Evolutionary conservation across 768 basidiomycete species (phyloP), one percentile per base, ranked within the genome.

Genomic region (Rhodotorula diobovata): DNA sequence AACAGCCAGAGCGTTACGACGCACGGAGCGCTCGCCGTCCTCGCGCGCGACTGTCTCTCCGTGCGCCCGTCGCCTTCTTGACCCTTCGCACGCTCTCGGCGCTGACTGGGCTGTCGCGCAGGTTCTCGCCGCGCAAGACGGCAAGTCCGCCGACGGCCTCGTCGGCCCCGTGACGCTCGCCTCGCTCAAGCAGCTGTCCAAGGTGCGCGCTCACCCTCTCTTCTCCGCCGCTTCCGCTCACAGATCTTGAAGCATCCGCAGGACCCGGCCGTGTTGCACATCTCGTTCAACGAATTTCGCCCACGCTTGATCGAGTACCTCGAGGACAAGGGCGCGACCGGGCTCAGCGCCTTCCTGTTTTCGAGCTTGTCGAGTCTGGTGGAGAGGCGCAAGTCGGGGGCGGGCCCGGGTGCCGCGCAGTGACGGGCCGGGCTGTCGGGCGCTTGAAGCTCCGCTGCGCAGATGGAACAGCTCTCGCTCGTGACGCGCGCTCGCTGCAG

Each of bases 251-350:
- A n/a, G n/a, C n/a, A n/a, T 15, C 0, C 16, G 20, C 30, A 23
- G 57, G 48, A 7, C 18, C 50, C 51, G 20, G 37, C 57, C 25
- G 50, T 43, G 6, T 35, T 48, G 11, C 1, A 20, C 15, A 39
- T 66, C 55, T 28, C 63, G 28, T 73, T 58, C 63, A 57, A 55
- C 32, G 61, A 61, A 9, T 73, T 73, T 56, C 72, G 72, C 6
- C 67, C 67, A 20, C 46, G 32, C 28, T 66, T 73, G 37, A 60
- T 73, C 39, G 72, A 73, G 11, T 37, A 43, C 20, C 60, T 68
- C 1, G 46, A 32, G 18, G 55, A 37, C 14, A 5, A 28, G 15
- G 72, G 72, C 25, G 67, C 67, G 0, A 50, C 23, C 0, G 72
- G 72, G 0, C 11, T 73, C 4, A 43, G 57, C 60, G 61, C 57